Conservation (phyloP, 192 early-diverging fungal species). For the Dispira simplex region DNA sequence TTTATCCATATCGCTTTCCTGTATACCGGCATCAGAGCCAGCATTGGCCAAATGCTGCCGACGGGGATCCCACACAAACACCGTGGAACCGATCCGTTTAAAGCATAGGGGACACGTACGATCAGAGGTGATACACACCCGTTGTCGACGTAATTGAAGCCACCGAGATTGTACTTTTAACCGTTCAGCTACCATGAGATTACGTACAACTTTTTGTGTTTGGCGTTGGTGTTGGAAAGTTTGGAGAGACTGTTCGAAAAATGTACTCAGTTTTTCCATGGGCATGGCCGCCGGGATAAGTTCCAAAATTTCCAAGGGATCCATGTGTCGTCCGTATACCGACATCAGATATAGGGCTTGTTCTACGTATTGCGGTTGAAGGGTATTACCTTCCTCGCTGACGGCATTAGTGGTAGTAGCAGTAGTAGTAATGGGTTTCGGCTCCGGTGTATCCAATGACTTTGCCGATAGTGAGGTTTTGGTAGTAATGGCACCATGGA, state of each 20-base stretch:
- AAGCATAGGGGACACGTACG: conserved; percentile 28
- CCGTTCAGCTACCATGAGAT: conserved; percentile 19
- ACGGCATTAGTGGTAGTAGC: neutral
- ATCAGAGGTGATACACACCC: conserved; percentile 21
- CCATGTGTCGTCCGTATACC: conserved; percentile 48
- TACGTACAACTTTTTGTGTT: conserved; percentile 23
- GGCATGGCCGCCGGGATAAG: conserved; percentile 15
- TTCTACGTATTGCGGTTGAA: conserved; percentile 26
- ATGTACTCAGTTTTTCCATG: conserved; percentile 27
- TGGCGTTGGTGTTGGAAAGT: conserved; percentile 5
- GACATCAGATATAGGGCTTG: conserved; percentile 42
- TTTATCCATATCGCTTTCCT: neutral
- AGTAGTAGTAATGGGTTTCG: no score
- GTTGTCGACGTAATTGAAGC: conserved; percentile 16
- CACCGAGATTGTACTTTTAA: conserved; percentile 23
- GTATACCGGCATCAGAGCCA: neutral
- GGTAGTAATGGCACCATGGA: neutral
- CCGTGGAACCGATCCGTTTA: conserved; percentile 27
- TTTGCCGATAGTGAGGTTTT: no score
- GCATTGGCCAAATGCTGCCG: neutral
- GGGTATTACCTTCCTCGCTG: no score
- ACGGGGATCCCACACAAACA: neutral
- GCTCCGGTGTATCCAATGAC: no score
- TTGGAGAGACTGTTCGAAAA: conserved; percentile 34
- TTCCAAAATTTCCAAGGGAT: conserved; percentile 30